Conservation (phyloP, 306 rosid species). For the Abrus precatorius region DNA sequence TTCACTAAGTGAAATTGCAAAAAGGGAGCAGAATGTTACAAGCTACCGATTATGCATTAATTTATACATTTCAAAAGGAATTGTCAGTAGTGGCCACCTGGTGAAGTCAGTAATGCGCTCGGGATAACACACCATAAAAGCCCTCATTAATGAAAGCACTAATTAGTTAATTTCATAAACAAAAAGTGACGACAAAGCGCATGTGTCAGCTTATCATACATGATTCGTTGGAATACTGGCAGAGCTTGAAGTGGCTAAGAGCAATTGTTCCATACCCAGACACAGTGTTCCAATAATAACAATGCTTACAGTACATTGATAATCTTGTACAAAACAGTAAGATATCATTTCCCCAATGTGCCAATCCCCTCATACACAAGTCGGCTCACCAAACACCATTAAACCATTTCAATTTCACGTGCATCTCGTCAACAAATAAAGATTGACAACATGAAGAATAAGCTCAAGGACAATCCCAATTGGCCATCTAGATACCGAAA, state of each 20-base stretch:
- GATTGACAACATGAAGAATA: slow-evolving; percentile 4
- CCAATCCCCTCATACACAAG: slow-evolving; percentile 27
- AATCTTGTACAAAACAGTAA: neutral
- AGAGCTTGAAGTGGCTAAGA: neutral
- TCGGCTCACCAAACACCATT: slow-evolving; percentile 2
- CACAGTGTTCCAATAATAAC: neutral
- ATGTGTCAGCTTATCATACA: neutral
- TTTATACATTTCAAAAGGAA: slow-evolving; percentile 11
- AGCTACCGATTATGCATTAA: slow-evolving; percentile 10
- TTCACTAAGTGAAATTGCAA: slow-evolving; percentile 1
- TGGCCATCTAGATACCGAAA: neutral
- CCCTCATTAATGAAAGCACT: slow-evolving; percentile 13
- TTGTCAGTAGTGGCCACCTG: neutral
- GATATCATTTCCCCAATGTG: slow-evolving; percentile 2
- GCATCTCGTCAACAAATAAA: neutral
- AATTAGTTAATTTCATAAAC: slow-evolving; percentile 22
- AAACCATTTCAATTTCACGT: neutral
- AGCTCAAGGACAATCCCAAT: slow-evolving; percentile 14
- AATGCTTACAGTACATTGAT: neutral
- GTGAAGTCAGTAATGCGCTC: slow-evolving; percentile 4
- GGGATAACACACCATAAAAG: slow-evolving; percentile 28
- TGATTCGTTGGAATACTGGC: neutral
- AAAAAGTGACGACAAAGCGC: slow-evolving; percentile 27
- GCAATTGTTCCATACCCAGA: neutral
- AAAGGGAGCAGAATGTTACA: slow-evolving; percentile 6